These are phyloP conservation scores for Mortierella antarctica DNA, from an alignment of 192 early-diverging fungal genomes.

Conservation along the genomic window DNA sequence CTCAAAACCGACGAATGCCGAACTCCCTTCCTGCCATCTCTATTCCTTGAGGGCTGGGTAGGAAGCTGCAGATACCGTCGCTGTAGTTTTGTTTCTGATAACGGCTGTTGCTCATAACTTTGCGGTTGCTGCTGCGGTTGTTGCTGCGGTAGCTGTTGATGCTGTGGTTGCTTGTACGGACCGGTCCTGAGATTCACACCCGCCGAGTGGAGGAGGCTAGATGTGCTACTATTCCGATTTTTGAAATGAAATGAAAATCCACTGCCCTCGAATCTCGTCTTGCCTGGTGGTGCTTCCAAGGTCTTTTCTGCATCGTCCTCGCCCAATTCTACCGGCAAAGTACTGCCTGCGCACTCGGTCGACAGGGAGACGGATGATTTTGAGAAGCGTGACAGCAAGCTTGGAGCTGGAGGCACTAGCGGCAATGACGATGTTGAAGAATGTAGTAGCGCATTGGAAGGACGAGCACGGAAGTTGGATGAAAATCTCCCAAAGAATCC, in stretches of 20 bases:
- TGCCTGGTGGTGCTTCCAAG: neutral
- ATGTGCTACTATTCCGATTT: slow-evolving; percentile 9
- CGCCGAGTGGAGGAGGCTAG: slow-evolving; percentile 1
- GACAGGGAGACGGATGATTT: neutral
- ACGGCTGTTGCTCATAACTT: neutral
- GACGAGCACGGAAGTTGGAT: neutral
- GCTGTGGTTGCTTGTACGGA: neutral
- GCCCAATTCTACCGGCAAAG: too few species aligned
- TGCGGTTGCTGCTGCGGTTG: neutral
- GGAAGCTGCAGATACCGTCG: too few species aligned
- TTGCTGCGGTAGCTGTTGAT: slow-evolving; percentile 5
- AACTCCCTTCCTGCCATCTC: too few species aligned
- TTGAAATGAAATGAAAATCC: slow-evolving; percentile 9
- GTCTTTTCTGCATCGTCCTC: too few species aligned
- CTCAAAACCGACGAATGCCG: too few species aligned
- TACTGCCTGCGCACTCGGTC: too few species aligned
- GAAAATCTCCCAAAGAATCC: slow-evolving; percentile 6
- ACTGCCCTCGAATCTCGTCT: slow-evolving; percentile 3
- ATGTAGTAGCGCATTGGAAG: neutral
- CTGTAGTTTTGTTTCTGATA: too few species aligned
- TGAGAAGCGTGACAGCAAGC: neutral
- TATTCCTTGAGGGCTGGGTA: too few species aligned
- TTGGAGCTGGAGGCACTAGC: neutral
- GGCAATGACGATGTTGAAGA: neutral
- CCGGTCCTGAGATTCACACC: neutral